phyloP scores from a whole-genome alignment of 208 protist genomes.

The Leishmania tarentolae region DNA sequence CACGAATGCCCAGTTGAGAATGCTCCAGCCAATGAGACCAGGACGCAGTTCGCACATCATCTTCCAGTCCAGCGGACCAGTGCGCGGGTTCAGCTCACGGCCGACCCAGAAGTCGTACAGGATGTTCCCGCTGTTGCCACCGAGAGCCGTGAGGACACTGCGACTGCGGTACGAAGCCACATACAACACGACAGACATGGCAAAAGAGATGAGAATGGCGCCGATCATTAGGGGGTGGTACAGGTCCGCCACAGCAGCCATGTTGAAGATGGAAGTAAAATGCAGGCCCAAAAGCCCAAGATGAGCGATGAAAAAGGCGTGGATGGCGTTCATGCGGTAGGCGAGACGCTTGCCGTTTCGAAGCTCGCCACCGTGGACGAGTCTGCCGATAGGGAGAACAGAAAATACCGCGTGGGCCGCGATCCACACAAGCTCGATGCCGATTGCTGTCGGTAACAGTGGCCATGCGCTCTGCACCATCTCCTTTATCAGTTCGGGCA shows the following conservation, averaged over 20 bases:
- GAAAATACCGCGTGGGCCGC: slow-evolving; percentile 73
- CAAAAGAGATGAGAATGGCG: slow-evolving; percentile 67
- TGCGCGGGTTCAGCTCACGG: slow-evolving; percentile 95
- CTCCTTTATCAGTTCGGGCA: slow-evolving; percentile 26
- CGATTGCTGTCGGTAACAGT: slow-evolving; percentile 51
- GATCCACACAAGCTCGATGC: slow-evolving; percentile 67
- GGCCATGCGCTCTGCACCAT: slow-evolving; percentile 29
- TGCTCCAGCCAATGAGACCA: slow-evolving; percentile 95
- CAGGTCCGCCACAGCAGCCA: slow-evolving; percentile 61
- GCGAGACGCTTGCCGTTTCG: slow-evolving; percentile 63
- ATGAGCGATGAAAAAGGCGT: slow-evolving; percentile 76
- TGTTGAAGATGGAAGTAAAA: slow-evolving; percentile 40
- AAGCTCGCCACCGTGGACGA: slow-evolving; percentile 61
- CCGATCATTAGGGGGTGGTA: slow-evolving; percentile 70
- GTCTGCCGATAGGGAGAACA: slow-evolving; percentile 59
- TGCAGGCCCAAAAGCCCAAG: slow-evolving; percentile 49
- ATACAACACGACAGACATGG: slow-evolving; percentile 75
- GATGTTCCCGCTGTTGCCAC: slow-evolving; percentile 84
- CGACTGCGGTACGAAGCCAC: slow-evolving; percentile 60
- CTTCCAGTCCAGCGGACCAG: slow-evolving; percentile 95
- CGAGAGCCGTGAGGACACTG: slow-evolving; percentile 65
- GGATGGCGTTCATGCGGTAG: slow-evolving; percentile 87
- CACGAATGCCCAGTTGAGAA: slow-evolving; percentile 93
- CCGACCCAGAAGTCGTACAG: slow-evolving; percentile 97
- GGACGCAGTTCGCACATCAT: slow-evolving; percentile 96